Base-by-base conservation (phyloP, 2,329 filamentous ascomycete species). In the Nemania diffusa region DNA sequence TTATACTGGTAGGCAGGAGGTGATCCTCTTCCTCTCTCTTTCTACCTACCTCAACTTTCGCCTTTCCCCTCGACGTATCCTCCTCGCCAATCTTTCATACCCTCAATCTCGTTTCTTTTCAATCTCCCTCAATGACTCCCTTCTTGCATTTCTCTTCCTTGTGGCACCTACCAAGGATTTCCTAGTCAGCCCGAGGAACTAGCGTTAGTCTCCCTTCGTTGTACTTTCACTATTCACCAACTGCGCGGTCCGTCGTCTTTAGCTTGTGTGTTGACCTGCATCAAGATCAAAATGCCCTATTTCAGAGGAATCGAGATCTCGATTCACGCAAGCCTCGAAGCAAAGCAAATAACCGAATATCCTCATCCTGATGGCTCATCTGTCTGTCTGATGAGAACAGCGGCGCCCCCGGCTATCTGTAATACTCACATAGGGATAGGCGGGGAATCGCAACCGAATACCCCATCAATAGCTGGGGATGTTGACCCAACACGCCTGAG, bases 291-390 rank as follows among this genome's bases (percentile, higher is more conserved):
- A 11, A 87, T 87, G 85, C 85, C 85, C 17, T 81, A 74, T 64
- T 81, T 86, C 60, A 81, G 82, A 26, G 84, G 84, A 9, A 78
- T 87, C 58, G 80, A 85, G 29, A 65, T 87, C 26, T 82, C 80
- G 2, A 73, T 87, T 44, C 73, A 80, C 20, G 74, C 79, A 1
- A 77, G 80, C 48, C 73, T 78, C 17, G 75, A 77, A 2, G 71
- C 77, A 9, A 74, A 79, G 51, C 75, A 73, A 22, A 79, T 88
- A 2, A 82, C 83, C 15, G 87, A 89, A 72, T 88, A 85, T 71
- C 83, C 84, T 22, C 85, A 88, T 68, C 85, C 85, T 0, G 84
- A 87, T 57, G 81, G 79, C 57, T 82, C 82, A 0, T 85, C 82
- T 17, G 79, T 82, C 50, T 76, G 73, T 2, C 78, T 82, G 27